phyloP scores from a whole-genome alignment of 2,329 filamentous ascomycete species.

The Elsinoe perseae region DNA sequence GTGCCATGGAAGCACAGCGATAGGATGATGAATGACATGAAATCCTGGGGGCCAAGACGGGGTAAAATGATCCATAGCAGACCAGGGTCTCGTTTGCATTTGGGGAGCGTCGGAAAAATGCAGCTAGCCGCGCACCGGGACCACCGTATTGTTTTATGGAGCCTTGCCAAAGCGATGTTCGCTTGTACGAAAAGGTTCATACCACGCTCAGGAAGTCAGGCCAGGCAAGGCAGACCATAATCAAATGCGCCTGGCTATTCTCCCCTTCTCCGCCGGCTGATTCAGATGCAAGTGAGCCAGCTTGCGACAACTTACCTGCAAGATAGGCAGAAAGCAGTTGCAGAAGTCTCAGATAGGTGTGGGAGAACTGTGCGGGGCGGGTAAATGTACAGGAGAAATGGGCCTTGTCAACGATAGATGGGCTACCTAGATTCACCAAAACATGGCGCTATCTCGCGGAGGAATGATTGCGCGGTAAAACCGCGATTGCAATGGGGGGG shows the following conservation, averaged over 20 bases:
- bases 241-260: not conserved
- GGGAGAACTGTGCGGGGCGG: constrained; percentile 8
- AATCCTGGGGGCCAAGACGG: constrained; percentile 11
- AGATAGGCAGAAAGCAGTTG: constrained; percentile 3
- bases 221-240: not conserved
- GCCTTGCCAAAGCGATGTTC: not conserved
- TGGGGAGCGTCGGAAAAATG: constrained; percentile 9
- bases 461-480: constrained; percentile 7
- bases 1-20: constrained; percentile 3
- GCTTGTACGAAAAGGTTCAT: not conserved
- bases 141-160: constrained; percentile 5
- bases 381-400: not conserved
- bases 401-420: not conserved
- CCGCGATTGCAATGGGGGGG: too few relatives aligned
- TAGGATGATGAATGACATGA: constrained; percentile 7
- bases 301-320: not conserved
- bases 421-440: not conserved
- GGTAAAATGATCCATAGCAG: not conserved
- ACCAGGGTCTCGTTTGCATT: constrained; percentile 11
- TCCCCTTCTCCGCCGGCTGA: not conserved
- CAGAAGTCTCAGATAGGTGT: not conserved
- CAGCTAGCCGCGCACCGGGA: constrained; percentile 3
- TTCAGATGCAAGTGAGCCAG: not conserved
- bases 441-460: constrained; percentile 3
- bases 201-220: not conserved